Evolutionary conservation across 129 eudicot species (phyloP).

Genomic region (Tagetes patula): DNA sequence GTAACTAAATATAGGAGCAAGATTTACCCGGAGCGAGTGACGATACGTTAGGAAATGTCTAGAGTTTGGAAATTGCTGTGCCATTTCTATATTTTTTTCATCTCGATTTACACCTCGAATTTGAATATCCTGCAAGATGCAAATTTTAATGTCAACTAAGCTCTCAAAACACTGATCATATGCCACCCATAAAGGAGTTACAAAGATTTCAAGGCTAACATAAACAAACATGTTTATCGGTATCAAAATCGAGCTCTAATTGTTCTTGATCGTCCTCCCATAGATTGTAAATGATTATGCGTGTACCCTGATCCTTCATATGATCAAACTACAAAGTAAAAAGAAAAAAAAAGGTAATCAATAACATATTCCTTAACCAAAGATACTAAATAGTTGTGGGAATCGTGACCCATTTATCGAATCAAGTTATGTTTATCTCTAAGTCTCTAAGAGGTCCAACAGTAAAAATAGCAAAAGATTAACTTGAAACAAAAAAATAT

Average conservation of each 20-base stretch:
- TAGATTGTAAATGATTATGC: conserved; percentile 79
- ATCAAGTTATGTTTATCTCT: background rate
- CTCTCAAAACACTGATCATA: background rate
- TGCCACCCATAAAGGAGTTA: conserved; percentile 18
- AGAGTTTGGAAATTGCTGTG: conserved; percentile 74
- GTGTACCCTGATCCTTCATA: conserved; percentile 86
- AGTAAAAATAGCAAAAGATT: background rate
- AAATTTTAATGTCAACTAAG: conserved; percentile 3
- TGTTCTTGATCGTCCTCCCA: conserved; percentile 98
- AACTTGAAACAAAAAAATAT: background rate
- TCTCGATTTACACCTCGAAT: conserved; percentile 96
- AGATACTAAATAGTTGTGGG: background rate
- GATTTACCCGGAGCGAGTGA: conserved; percentile 85
- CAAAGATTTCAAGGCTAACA: conserved; percentile 28
- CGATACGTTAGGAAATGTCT: conserved; percentile 93
- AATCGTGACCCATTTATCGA: background rate
- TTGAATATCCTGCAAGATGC: conserved; percentile 75
- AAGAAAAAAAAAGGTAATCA: conserved; percentile 21
- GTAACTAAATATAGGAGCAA: background rate
- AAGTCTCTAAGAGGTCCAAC: background rate
- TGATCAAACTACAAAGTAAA: conserved; percentile 56
- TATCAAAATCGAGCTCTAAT: conserved; percentile 82
- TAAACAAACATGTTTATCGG: conserved; percentile 69
- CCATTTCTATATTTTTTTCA: conserved; percentile 82
- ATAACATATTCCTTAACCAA: conserved; percentile 7